A percentile compares a stretch with the other conserved stretches of the same genome.
phyloP scores from a whole-genome alignment of 2,329 filamentous ascomycete genomes.

The Incumbomyces lentus region DNA sequence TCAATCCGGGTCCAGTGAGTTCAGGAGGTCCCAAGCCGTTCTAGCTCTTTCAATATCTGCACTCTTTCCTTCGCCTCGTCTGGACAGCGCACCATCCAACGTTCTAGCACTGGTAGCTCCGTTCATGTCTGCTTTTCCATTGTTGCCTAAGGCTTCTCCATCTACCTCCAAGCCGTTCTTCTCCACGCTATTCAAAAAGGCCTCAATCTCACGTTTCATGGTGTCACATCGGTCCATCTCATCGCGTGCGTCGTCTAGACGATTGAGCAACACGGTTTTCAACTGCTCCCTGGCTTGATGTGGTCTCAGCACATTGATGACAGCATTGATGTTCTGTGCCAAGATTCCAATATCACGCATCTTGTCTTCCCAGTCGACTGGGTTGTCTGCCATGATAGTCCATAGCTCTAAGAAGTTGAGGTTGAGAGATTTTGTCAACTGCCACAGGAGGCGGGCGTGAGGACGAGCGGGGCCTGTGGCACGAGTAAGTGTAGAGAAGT shows the following conservation, averaged over 20 bases:
- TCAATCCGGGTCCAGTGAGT: conserved; percentile 23
- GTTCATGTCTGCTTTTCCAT: background rate
- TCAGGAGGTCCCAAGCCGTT: conserved; percentile 31
- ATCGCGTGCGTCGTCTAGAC: conserved; percentile 58
- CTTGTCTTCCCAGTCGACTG: conserved; percentile 44
- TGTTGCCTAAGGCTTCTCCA: background rate
- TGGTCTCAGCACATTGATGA: conserved; percentile 87
- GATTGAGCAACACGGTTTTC: conserved; percentile 78
- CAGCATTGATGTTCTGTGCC: conserved; percentile 82
- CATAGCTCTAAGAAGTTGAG: conserved; percentile 81
- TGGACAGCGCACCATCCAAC: conserved; percentile 4
- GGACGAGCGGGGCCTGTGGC: conserved; percentile 31
- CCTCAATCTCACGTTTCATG: conserved; percentile 57
- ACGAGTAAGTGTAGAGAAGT: conserved; percentile 34
- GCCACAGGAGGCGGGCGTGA: conserved; percentile 55
- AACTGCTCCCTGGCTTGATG: conserved; percentile 85
- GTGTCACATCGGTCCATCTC: conserved; percentile 71
- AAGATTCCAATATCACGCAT: conserved; percentile 68
- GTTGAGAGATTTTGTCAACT: conserved; percentile 71
- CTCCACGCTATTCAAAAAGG: conserved; percentile 26
- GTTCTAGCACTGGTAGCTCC: too few relatives aligned
- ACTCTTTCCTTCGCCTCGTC: conserved; percentile 3
- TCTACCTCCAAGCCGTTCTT: conserved; percentile 13
- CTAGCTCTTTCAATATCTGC: conserved; percentile 24
- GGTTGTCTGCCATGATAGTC: conserved; percentile 58